These are phyloP conservation scores for Miamiensis avidus DNA, from an alignment of 169 alveolate genomes.

Conservation along the genomic window DNA sequence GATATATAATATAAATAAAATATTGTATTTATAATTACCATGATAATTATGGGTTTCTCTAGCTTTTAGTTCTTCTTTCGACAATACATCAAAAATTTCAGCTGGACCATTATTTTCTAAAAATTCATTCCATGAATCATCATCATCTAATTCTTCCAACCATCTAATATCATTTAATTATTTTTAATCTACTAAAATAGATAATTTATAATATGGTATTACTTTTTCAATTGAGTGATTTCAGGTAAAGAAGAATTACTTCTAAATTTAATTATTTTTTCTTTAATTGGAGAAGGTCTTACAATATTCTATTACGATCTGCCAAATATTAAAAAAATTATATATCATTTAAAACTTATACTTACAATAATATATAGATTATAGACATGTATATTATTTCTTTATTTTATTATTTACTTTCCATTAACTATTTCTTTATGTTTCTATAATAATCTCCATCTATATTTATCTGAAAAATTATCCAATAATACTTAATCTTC, in stretches of 20 bases:
- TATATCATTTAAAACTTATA: neutral
- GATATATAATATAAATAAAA: neutral
- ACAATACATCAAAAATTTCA: neutral
- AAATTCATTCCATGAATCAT: neutral
- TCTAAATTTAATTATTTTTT: neutral
- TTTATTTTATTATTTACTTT: neutral
- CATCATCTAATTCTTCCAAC: neutral
- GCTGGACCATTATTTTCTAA: neutral
- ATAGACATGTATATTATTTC: too few relatives aligned
- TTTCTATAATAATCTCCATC: neutral
- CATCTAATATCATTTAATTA: neutral
- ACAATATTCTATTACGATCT: too few relatives aligned
- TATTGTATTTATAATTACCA: neutral
- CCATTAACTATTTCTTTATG: neutral
- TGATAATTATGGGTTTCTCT: neutral
- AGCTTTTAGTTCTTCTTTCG: neutral
- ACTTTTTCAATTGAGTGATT: neutral
- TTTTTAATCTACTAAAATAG: too few relatives aligned
- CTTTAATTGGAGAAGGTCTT: neutral
- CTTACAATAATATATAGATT: too few relatives aligned
- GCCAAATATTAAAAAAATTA: too few relatives aligned
- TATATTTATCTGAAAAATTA: neutral
- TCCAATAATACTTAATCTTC: neutral
- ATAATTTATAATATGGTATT: too few relatives aligned
- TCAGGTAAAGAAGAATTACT: neutral